These are phyloP conservation scores for Diaporthe batatas DNA, from an alignment of 2,329 filamentous ascomycete species.

Conservation along the genomic window DNA sequence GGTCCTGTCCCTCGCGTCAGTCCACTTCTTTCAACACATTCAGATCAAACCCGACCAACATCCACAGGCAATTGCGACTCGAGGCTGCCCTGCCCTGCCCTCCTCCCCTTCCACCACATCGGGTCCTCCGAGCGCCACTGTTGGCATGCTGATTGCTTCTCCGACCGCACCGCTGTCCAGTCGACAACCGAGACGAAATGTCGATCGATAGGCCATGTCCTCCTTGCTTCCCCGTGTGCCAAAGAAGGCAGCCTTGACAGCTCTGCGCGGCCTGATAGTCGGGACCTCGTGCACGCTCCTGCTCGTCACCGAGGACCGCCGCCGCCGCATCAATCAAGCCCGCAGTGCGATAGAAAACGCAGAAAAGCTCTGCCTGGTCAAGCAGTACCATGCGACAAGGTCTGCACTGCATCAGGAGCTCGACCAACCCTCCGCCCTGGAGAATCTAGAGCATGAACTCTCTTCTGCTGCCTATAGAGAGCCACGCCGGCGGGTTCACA, in stretches of 20 bases:
- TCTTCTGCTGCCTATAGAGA: neutral
- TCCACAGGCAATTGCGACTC: constrained; percentile 1
- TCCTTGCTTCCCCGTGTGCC: constrained; percentile 56
- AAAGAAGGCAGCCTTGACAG: constrained; percentile 60
- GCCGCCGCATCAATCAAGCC: constrained; percentile 58
- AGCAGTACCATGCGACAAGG: constrained; percentile 53
- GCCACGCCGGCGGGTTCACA: neutral
- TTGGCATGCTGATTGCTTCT: constrained; percentile 34
- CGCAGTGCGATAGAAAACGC: constrained; percentile 56
- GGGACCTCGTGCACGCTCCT: constrained; percentile 61
- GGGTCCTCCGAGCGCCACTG: neutral
- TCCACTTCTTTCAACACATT: constrained; percentile 30
- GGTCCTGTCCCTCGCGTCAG: constrained; percentile 1
- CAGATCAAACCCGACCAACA: constrained; percentile 15
- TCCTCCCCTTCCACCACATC: neutral
- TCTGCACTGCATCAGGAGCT: constrained; percentile 41
- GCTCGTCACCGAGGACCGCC: constrained; percentile 59
- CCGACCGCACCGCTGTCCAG: constrained; percentile 30
- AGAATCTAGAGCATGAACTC: constrained; percentile 23
- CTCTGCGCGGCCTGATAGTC: constrained; percentile 58
- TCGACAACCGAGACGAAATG: constrained; percentile 42
- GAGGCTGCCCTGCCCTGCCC: neutral
- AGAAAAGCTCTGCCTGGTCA: constrained; percentile 55
- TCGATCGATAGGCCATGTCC: constrained; percentile 48
- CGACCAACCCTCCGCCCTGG: neutral